Base-by-base conservation (phyloP, 1,284 basidiomycete genomes). In the Baeospora myosura region DNA sequence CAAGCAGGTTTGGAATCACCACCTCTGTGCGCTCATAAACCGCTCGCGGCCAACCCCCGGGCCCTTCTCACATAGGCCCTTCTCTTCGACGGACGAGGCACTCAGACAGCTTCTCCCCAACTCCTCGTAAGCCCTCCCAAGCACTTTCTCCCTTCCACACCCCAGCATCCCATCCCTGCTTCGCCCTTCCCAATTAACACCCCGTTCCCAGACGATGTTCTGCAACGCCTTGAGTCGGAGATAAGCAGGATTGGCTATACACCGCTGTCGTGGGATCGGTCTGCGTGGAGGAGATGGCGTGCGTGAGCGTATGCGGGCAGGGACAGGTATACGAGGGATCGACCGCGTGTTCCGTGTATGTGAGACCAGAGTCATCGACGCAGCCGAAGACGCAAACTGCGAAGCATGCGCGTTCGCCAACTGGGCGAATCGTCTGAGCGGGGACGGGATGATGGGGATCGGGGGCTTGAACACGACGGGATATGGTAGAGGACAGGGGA, bases 61-160 rank as follows among this genome's bases (percentile, higher is more conserved):
- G n/a, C n/a, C n/a, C n/a, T n/a, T n/a, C n/a, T n/a, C n/a, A n/a
- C n/a, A n/a, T n/a, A n/a, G n/a, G n/a, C n/a, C n/a, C n/a, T n/a
- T n/a, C n/a, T n/a, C n/a, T n/a, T n/a, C n/a, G n/a, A n/a, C n/a
- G n/a, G n/a, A n/a, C n/a, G n/a, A n/a, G 12, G 18, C 23, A 31
- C 25, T 11, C 18, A 34, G 20, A 8, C 24, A 23, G 49, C 77
- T 81, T 44, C 66, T 58, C 8, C 76, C 73, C 14, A 76, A 61
- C 6, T 76, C 76, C 46, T 79, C 78, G 53, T 71, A 76, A 22
- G 76, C 77, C 44, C 79, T 54, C 18, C 72, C 70, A 20, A 72
- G 56, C 40, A 81, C 58, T 45, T 73, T 69, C 59, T 81, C 79
- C 56, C 68, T 65, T 39, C 75, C 76, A 41, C 69, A 70, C 2